A percentile compares a stretch with the other conserved stretches of the same genome.
Evolutionary conservation across 441 rosid genomes (phyloP).

Genomic region (Capsella rubella): DNA sequence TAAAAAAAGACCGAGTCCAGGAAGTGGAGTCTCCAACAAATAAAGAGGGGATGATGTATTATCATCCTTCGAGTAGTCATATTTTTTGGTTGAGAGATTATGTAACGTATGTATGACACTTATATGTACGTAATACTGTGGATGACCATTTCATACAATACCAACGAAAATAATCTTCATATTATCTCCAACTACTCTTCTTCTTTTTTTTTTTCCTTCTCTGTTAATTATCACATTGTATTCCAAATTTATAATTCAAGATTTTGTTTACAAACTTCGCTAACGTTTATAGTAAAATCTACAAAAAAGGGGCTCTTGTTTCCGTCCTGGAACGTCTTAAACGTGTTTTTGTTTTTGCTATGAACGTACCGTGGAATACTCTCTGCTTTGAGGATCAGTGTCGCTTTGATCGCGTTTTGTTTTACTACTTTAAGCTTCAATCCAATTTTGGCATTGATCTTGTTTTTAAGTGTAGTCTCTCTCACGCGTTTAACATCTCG

Average conservation of each 20-base stretch:
- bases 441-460: not conserved
- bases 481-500: not conserved
- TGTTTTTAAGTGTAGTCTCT: not conserved
- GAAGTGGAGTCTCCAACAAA: not conserved
- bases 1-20: not conserved
- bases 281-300: too few relatives aligned
- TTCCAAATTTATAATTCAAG: too few relatives aligned
- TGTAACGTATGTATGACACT: too few relatives aligned
- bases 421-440: not conserved
- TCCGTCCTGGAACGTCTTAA: not conserved
- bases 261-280: too few relatives aligned
- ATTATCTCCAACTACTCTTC: too few relatives aligned
- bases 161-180: not conserved
- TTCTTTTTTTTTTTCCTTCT: too few relatives aligned
- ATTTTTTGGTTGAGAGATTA: not conserved
- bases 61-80: not conserved
- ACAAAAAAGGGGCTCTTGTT: not conserved
- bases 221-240: too few relatives aligned
- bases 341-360: not conserved
- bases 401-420: not conserved
- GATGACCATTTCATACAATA: not conserved
- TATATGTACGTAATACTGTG: not conserved
- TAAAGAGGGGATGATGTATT: not conserved
- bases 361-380: not conserved
- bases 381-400: not conserved